A percentile compares a stretch with the other conserved stretches of the same genome.
Conservation (phyloP, 345 rosid genomes). For the Salix dunnii region DNA sequence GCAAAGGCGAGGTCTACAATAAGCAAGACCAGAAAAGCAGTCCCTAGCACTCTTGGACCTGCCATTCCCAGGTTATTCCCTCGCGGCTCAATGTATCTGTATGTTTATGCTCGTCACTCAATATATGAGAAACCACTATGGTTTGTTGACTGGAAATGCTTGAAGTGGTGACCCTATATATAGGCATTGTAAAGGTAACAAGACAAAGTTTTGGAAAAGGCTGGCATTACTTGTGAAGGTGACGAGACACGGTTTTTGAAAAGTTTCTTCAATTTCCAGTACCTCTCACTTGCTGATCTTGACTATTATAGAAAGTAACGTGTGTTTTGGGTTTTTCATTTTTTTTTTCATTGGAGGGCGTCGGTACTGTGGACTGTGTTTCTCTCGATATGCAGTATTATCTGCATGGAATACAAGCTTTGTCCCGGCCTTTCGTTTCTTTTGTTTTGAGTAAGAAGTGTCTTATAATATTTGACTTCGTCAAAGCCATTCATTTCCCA, state of each 20-base stretch:
- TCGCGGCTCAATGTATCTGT: neutral
- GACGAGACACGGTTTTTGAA: no score
- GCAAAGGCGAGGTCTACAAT: constrained; percentile 44
- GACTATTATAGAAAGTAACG: constrained; percentile 1
- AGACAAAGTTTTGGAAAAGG: no score
- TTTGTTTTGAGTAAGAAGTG: neutral
- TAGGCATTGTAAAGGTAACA: neutral
- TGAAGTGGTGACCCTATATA: constrained; percentile 9
- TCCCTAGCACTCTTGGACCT: constrained; percentile 25
- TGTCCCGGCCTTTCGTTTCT: neutral
- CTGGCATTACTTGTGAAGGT: no score
- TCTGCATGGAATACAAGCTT: neutral
- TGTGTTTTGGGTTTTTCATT: neutral
- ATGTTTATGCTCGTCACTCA: neutral
- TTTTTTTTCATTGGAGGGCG: neutral
- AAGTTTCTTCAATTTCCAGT: constrained; percentile 1
- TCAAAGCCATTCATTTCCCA: constrained; percentile 5
- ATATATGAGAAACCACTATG: neutral
- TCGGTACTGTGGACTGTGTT: neutral
- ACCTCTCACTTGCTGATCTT: neutral
- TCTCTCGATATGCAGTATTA: neutral
- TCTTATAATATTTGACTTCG: neutral
- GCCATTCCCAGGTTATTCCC: constrained; percentile 19
- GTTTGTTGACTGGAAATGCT: neutral
- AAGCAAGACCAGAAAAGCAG: constrained; percentile 42